phyloP scores from a whole-genome alignment of 441 rosid species.

The Gossypium trilobum region DNA sequence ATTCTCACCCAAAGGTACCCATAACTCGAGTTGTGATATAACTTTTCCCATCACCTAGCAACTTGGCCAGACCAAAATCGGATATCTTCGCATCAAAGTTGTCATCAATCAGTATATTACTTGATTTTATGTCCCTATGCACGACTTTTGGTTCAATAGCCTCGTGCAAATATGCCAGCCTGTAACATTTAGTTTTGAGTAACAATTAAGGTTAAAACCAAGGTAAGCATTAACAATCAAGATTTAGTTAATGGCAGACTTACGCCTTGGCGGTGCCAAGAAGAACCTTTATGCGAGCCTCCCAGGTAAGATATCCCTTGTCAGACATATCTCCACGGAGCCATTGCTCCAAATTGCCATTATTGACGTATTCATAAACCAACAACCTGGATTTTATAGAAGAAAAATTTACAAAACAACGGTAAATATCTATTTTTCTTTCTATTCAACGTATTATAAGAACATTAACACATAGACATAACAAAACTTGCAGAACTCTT shows the following conservation, averaged over 20 bases:
- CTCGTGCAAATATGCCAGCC: constrained; percentile 67
- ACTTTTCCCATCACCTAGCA: constrained; percentile 66
- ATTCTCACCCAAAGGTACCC: constrained; percentile 72
- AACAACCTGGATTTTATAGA: constrained; percentile 33
- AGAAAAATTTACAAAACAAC: background rate
- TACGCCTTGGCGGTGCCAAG: constrained; percentile 78
- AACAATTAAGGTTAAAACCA: constrained; percentile 14
- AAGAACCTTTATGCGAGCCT: constrained; percentile 57
- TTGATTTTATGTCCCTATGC: constrained; percentile 68
- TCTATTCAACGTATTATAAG: background rate
- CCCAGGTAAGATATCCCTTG: constrained; percentile 66
- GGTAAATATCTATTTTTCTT: constrained; percentile 5
- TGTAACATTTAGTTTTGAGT: constrained; percentile 19
- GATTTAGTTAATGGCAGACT: constrained; percentile 15
- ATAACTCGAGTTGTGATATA: constrained; percentile 62
- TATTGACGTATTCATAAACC: constrained; percentile 68
- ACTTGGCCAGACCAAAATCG: constrained; percentile 67
- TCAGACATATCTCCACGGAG: constrained; percentile 59
- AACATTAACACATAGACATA: background rate
- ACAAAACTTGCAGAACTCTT: background rate
- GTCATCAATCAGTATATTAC: constrained; percentile 63
- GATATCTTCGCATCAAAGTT: constrained; percentile 63
- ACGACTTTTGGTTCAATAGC: constrained; percentile 82
- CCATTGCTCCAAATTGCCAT: constrained; percentile 79
- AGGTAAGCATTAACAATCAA: constrained; percentile 3